A percentile compares a stretch with the other conserved stretches of the same genome.
Conservation (phyloP, 176 grass and related monocot genomes). For the Carex littledalei region DNA sequence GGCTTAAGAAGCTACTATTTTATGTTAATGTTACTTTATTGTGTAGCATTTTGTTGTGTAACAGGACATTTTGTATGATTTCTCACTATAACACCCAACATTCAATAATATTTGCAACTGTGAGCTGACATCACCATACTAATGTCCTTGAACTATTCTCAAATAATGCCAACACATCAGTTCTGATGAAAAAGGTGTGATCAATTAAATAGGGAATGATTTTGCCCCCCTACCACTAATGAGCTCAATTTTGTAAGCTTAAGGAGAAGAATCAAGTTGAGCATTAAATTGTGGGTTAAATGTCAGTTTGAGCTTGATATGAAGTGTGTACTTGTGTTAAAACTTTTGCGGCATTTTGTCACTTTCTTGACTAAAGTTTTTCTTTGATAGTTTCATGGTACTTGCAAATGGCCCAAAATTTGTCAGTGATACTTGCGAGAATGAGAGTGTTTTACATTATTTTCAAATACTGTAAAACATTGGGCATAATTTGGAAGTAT, state of each 20-base stretch:
- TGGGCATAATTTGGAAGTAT: background rate
- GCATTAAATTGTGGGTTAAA: background rate
- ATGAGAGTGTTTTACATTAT: background rate
- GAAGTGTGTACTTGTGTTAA: background rate
- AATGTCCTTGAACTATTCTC: background rate
- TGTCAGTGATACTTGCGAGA: background rate
- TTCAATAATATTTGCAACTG: constrained; percentile 14
- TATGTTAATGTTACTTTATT: too few species aligned
- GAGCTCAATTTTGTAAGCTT: background rate
- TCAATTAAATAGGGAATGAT: background rate
- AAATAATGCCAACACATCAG: background rate
- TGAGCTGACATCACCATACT: background rate
- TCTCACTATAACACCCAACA: background rate
- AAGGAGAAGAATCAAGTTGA: background rate
- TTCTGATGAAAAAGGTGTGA: background rate
- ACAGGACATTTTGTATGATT: constrained; percentile 2
- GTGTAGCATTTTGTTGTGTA: background rate
- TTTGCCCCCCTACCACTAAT: background rate
- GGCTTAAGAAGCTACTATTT: background rate
- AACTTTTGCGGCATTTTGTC: background rate
- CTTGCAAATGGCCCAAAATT: background rate
- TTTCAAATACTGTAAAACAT: background rate
- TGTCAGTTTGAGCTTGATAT: background rate
- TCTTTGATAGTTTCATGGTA: background rate
- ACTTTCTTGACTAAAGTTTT: background rate